Evolutionary conservation across 164 flowering plant species (phyloP).

Genomic region (Nymphaea thermarum): DNA sequence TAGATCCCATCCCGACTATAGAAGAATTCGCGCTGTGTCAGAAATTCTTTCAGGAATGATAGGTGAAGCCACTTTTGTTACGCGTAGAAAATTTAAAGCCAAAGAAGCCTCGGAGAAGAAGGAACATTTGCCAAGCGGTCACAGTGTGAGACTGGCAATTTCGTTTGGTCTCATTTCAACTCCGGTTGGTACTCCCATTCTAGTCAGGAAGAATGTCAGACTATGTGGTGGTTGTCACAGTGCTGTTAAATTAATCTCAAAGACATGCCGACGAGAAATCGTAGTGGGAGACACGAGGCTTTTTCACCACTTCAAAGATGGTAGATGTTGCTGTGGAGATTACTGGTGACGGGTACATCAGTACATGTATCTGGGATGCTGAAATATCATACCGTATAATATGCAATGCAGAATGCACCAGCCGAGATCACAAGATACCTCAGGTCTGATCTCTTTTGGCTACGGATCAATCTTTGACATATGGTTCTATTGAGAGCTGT

Average conservation of each 20-base stretch:
- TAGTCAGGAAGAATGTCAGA: slow-evolving; percentile 47
- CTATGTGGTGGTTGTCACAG: slow-evolving; percentile 46
- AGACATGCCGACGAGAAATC: slow-evolving; percentile 35
- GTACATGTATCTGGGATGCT: no score
- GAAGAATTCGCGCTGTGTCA: slow-evolving; percentile 27
- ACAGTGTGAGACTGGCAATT: slow-evolving; percentile 57
- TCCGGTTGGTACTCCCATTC: slow-evolving; percentile 27
- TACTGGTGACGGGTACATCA: slow-evolving; percentile 41
- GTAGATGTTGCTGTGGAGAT: slow-evolving; percentile 53
- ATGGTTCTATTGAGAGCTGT: no score
- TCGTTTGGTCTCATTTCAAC: slow-evolving; percentile 46
- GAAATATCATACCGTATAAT: no score
- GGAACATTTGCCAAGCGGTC: slow-evolving; percentile 22
- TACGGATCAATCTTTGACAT: no score
- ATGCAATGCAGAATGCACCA: no score
- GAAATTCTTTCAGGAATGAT: slow-evolving; percentile 24
- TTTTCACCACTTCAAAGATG: slow-evolving; percentile 53
- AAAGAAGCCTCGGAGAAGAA: slow-evolving; percentile 15
- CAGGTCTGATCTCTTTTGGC: no score
- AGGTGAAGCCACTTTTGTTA: slow-evolving; percentile 18
- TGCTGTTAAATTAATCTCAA: slow-evolving; percentile 39
- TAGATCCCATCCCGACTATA: slow-evolving; percentile 18
- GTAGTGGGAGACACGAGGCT: slow-evolving; percentile 47
- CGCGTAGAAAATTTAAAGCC: slow-evolving; percentile 24
- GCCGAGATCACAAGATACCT: no score